Evolutionary conservation across 169 alveolate genomes (phyloP).

Genomic region (Plasmodium gonderi): DNA sequence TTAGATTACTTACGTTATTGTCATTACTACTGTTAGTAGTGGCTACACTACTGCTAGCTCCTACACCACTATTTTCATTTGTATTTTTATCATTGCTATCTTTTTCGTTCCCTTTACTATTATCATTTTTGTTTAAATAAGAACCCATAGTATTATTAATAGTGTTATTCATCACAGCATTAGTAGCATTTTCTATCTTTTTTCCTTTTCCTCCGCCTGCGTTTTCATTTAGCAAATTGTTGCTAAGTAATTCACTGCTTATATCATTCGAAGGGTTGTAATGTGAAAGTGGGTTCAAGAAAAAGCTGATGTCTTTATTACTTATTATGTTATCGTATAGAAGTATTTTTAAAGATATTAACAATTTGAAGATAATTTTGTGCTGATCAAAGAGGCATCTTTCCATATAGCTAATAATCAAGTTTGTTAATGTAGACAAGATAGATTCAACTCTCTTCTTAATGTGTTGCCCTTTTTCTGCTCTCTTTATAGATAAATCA

Average conservation of each 20-base stretch:
- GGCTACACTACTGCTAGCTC: not conserved
- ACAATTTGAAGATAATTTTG: slow-evolving; percentile 94
- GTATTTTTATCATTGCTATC: not conserved
- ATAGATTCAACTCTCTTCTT: slow-evolving; percentile 92
- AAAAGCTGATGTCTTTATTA: slow-evolving; percentile 91
- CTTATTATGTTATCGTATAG: slow-evolving; percentile 91
- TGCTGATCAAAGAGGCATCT: slow-evolving; percentile 97
- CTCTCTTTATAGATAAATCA: slow-evolving; percentile 92
- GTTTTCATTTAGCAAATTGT: slow-evolving; percentile 29
- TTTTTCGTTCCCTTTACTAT: slow-evolving; percentile 14
- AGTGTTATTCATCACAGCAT: not conserved
- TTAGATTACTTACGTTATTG: not conserved
- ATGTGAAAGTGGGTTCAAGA: slow-evolving; percentile 85
- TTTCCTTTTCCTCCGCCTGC: not conserved
- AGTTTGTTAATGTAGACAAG: slow-evolving; percentile 24
- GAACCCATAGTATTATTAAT: not conserved
- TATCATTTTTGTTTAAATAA: not conserved
- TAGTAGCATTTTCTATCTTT: not conserved
- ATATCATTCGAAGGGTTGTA: slow-evolving; percentile 59
- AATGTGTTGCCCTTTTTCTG: slow-evolving; percentile 94
- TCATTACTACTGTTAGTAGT: not conserved
- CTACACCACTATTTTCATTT: not conserved
- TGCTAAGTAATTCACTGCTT: slow-evolving; percentile 27
- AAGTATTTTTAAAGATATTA: slow-evolving; percentile 93
- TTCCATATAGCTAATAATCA: slow-evolving; percentile 94